A percentile compares a stretch with the other conserved stretches of the same genome.
Conservation (phyloP, 192 early-diverging fungal genomes). For the Backusella australiensis region DNA sequence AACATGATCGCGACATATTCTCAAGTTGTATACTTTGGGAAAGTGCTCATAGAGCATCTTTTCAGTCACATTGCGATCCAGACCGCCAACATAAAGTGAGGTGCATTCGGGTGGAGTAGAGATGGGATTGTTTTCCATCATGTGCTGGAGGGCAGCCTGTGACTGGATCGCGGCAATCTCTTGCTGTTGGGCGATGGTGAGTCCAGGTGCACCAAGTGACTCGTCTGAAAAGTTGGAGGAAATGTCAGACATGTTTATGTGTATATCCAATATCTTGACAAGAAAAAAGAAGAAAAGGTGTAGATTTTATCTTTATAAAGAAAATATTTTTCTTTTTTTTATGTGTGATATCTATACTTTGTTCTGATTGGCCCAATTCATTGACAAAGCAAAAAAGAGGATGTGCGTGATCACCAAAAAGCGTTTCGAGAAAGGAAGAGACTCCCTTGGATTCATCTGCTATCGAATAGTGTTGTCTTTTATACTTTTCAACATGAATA, state of each 20-base stretch:
- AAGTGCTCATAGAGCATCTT: conserved; percentile 85
- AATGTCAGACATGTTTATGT: background rate
- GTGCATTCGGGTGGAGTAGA: conserved; percentile 8
- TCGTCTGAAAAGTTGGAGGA: conserved; percentile 6
- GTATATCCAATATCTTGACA: background rate
- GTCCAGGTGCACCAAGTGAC: conserved; percentile 16
- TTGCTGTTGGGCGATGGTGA: conserved; percentile 43
- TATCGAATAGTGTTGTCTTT: too few relatives aligned
- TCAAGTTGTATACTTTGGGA: conserved; percentile 82
- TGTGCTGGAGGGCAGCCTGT: conserved; percentile 17
- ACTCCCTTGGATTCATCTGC: too few relatives aligned
- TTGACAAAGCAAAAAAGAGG: background rate
- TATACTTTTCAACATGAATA: too few relatives aligned
- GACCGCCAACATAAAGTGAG: conserved; percentile 86
- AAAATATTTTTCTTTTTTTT: background rate
- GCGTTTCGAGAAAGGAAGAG: too few relatives aligned
- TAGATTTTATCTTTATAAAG: too few relatives aligned
- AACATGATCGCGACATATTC: conserved; percentile 87
- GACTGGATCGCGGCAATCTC: conserved; percentile 50
- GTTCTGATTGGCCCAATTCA: background rate
- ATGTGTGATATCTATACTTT: too few relatives aligned
- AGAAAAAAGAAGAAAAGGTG: too few relatives aligned
- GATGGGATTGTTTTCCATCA: background rate
- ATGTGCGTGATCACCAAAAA: too few relatives aligned
- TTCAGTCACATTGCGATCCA: conserved; percentile 84